phyloP scores from a whole-genome alignment of 441 rosid species.

The Adansonia rubrostipa region DNA sequence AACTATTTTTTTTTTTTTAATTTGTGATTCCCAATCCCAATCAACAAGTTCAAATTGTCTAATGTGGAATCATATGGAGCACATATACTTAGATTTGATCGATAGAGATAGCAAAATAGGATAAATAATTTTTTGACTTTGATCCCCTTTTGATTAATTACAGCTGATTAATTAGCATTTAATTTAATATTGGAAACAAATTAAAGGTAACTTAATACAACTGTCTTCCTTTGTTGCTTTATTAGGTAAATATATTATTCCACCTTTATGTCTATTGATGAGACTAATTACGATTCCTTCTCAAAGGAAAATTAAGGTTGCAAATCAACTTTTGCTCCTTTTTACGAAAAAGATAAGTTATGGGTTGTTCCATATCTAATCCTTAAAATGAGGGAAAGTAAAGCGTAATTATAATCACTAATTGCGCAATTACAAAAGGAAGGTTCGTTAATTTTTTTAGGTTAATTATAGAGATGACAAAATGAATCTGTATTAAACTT shows the following conservation, averaged over 20 bases:
- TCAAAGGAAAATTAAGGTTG: constrained; percentile 21
- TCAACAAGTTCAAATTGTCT: neutral
- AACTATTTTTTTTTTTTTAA: neutral
- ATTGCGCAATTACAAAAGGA: neutral
- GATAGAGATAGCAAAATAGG: constrained; percentile 13
- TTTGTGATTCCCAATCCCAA: constrained; percentile 22
- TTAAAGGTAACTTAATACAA: constrained; percentile 42
- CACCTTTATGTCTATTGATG: constrained; percentile 30
- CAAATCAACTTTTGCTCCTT: constrained; percentile 26
- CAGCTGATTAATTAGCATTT: constrained; percentile 59
- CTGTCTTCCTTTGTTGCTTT: constrained; percentile 45
- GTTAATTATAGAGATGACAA: no score
- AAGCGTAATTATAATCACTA: neutral
- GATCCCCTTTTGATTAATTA: constrained; percentile 29
- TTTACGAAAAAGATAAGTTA: constrained; percentile 26
- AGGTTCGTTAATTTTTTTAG: no score
- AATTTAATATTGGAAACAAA: constrained; percentile 28
- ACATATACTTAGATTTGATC: constrained; percentile 28
- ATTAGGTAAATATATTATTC: constrained; percentile 42
- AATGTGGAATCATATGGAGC: constrained; percentile 46
- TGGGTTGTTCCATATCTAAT: constrained; percentile 16
- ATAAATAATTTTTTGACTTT: constrained; percentile 23
- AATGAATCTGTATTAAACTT: no score
- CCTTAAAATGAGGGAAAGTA: constrained; percentile 4
- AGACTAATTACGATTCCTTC: neutral